These are phyloP conservation scores for Cytauxzoon felis DNA, from an alignment of 169 alveolate species.

Conservation along the genomic window DNA sequence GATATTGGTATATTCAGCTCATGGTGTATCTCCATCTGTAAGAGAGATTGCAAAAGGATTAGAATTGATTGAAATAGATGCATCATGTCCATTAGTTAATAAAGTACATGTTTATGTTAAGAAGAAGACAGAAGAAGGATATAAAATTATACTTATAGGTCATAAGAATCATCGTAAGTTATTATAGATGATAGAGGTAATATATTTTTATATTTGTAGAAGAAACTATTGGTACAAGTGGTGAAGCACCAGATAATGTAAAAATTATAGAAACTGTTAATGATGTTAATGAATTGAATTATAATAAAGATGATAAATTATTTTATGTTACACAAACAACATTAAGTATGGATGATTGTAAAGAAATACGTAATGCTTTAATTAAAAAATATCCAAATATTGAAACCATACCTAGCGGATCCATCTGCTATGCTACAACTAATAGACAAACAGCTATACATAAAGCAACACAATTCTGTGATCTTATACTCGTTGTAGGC, in stretches of 20 bases:
- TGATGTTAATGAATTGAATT: constrained; percentile 66
- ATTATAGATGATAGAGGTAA: neutral
- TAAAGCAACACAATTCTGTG: constrained; percentile 54
- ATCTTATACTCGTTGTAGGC: constrained; percentile 73
- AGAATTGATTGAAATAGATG: constrained; percentile 72
- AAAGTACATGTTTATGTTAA: constrained; percentile 82
- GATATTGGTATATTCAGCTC: constrained; percentile 76
- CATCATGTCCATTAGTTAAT: constrained; percentile 82
- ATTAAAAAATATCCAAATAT: constrained; percentile 63
- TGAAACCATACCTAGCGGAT: constrained; percentile 80
- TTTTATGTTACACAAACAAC: constrained; percentile 82
- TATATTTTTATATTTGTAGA: constrained; percentile 54
- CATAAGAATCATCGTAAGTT: constrained; percentile 73
- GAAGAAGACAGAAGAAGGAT: constrained; percentile 77
- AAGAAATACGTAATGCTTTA: constrained; percentile 63
- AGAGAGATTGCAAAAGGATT: constrained; percentile 65
- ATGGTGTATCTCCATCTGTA: constrained; percentile 78
- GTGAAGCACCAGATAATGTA: constrained; percentile 79
- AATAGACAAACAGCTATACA: constrained; percentile 77
- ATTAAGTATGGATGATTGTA: constrained; percentile 77
- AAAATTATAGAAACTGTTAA: constrained; percentile 71
- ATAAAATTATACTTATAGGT: constrained; percentile 77
- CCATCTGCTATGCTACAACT: constrained; percentile 82
- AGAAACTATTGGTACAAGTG: constrained; percentile 75
- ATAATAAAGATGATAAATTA: constrained; percentile 48